Evolutionary conservation across 371 early-diverging fungal genomes (phyloP), one percentile per base, ranked within the genome.

Genomic region (Mucor racemosus): DNA sequence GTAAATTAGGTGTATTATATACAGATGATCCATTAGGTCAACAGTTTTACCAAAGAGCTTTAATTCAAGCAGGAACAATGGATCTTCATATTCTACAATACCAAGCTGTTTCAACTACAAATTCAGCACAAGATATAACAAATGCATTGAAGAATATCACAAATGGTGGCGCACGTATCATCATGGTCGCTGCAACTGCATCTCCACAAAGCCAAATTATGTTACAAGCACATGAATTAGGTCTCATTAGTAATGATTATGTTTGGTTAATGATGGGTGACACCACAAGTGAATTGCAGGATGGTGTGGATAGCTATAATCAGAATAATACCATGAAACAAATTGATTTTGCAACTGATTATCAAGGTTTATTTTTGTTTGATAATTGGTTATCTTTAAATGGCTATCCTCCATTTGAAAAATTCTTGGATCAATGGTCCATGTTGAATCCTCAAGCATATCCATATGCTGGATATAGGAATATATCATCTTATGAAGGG

Each of bases 401-500:
- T 60, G 88, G 85, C 0, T 87, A 86, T 35, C 69, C 74, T 3
- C 88, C 88, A 1, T 87, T 81, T 62, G 88, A 87, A 38, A 34
- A 53, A 6, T 87, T 86, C 64, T 48, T 87, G 7, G 79, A 84
- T 65, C 66, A 77, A 55, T 87, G 88, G 88, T 61, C 80, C 1
- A 62, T 66, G 4, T 68, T 87, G 14, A 66, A 84, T 63, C 76
- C 88, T 1, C 10, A 54, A 13, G 74, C 79, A 79, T 87, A 80
- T 64, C 88, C 88, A 1, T 85, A 78, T 74, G 85, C 86, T 58
- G 88, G 88, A 17, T 64, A 78, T 31, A 74, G 84, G 33, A 77
- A 77, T n/a, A 85, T 86, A 26, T 76, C 80, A 3, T 85, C 85
- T 40, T 86, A 84, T 57, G 88, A 87, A 68, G 84, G 85, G 85